Evolutionary conservation across 2,329 filamentous ascomycete species (phyloP), one percentile per base, ranked within the genome.

Genomic region (Microsporum audouinii): DNA sequence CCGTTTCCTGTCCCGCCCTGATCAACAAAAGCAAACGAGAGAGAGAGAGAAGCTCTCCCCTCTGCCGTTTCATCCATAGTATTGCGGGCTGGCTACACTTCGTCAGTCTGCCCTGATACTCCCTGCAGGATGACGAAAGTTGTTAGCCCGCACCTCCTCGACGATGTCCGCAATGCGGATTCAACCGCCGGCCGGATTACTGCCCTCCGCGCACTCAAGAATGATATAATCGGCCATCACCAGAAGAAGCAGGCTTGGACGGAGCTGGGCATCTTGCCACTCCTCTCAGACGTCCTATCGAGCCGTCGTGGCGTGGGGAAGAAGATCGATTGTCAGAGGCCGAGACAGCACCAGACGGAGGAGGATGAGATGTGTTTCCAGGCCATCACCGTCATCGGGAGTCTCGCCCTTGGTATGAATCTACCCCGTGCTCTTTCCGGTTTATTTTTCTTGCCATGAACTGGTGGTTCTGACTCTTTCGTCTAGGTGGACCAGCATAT

Each of bases 221-320:
- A 96, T 73, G 88, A 94, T 65, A 82, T 95, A 56, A 85, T 96
- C 63, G 94, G 94, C 29, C 90, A 97, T 73, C 82, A 88, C 38
- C 86, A 92, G 72, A 86, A 87, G 72, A 99, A 99, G 75, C 87
- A 92, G 74, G 75, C 84, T 61, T 91, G 87, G 79, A 80, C 96
- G 45, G 79, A 79, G 62, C 77, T 83, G 60, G 91, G 91, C 38
- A 76, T 88, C 57, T 78, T 83, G 33, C 77, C 78, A 39, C 72
- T 83, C 58, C 73, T 87, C 43, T 73, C 67, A 75, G 77, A 73
- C 70, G 72, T 74, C 68, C 73, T 71, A 72, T 77, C 62, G 73
- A 79, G 74, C 71, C 76, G 68, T 74, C 77, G 71, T 69, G 65
- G 67, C 59, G 72, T 70, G 62, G 68, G 70, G 23, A 72, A 70